Base-by-base conservation (phyloP, 441 rosid species). In the Populus trichocarpa region DNA sequence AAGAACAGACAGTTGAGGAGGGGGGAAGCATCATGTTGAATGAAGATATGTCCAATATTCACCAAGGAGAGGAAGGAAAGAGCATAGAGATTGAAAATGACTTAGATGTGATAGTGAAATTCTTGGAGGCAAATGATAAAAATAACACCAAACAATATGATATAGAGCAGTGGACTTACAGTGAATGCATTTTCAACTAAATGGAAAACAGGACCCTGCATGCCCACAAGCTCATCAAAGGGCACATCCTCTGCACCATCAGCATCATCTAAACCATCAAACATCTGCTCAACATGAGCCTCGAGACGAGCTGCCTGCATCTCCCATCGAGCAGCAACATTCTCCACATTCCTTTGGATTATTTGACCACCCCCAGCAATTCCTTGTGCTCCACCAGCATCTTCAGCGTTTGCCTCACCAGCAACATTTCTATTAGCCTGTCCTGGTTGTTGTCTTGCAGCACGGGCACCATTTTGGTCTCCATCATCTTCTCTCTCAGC, bases 201-300 rank as follows among this genome's bases (percentile, higher is more conserved):
- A 89, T 96, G 99, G 75, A 96, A 93, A 75, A 96, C 98, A 23
- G 99, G 99, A 75, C 99, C 98, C 89, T 96, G 99, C 99, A 96
- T 94, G 81, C 99, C 98, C 71, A 96, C 99, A 77, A 96, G 95
- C 86, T 96, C 99, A 67, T 96, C 98, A 79, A 96, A 96, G 66
- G 99, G 99, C 22, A 96, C 99, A 78, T 96, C 99, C 88, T 96
- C 99, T 11, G 99, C 99, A 80, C 98, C 99, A 86, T 96, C 99
- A 86, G 94, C 99, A 72, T 94, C 99, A 64, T 96, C 99, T 85
- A 96, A 84, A 67, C 97, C 99, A 89, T 96, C 99, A 86, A 96
- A 94, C 91, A 96, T 96, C 85, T 94, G 99, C 75, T 96, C 99
- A 78, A 96, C 98, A 81, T 93, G 99, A 81, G 98, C 98, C 86